Evolutionary conservation across 2,329 filamentous ascomycete species (phyloP), one percentile per base, ranked within the genome.

Genomic region (Aspergillus neoniger): DNA sequence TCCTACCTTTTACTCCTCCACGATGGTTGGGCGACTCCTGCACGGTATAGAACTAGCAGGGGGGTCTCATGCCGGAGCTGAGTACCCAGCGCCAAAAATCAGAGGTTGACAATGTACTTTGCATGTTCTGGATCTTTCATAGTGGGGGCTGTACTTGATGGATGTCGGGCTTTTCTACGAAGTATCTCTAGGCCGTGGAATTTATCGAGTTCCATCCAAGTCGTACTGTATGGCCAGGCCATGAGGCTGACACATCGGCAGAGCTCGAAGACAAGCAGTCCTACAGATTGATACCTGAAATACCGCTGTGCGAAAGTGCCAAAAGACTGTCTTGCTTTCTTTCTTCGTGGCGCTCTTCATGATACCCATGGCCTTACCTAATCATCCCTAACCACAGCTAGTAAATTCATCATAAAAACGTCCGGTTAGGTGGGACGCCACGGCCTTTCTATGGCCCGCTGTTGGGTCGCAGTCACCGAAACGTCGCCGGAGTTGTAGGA

Each of bases 1-100:
- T 49, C 30, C 23, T 36, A 28, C 23, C 32, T 43, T 32, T 30
- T 41, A 41, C 30, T 57, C 48, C 19, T 23, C 39, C 30, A 25
- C 53, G 25, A 55, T 55, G 47, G 47, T 17, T 50, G 47, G 25
- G 17, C 30, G 47, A 50, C 23, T 50, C 47, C 10, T 50, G 47
- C 47, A 50, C 17, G 28, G 25, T 50, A 10, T 17, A 17, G 17
- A 28, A 5, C 47, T 49, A 48, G 44, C 23, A 50, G 23, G 47
- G 25, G 41, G 23, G 15, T 50, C 28, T 5, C 28, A 15, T 50
- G 47, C 47, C 28, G 47, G 28, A 50, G 28, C 47, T 50, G 15
- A 30, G 6, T 44, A n/a, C 9, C 25, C 23, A 50, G 19, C 19
- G 10, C 19, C 32, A 36, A 44, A 44, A 44, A 21, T 44, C 19